Evolutionary conservation across 148 eudicot species (phyloP).

Genomic region (Arctostaphylos glauca): DNA sequence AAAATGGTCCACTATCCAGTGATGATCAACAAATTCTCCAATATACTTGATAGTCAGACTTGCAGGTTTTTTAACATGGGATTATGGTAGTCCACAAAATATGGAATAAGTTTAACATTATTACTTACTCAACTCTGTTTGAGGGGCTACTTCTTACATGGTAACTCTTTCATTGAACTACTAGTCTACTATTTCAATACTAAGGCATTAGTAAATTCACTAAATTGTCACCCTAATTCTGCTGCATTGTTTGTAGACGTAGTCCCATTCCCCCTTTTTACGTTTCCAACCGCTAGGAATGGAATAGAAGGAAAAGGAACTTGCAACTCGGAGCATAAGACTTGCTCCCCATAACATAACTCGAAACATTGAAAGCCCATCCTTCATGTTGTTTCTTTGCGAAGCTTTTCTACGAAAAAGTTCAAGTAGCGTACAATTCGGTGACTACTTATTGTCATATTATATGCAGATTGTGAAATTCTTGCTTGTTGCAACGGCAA

Average conservation of each 20-base stretch:
- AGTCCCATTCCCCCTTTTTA: neutral
- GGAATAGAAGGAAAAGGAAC: neutral
- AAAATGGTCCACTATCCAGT: too few relatives aligned
- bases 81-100: too few relatives aligned
- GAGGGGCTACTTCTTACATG: too few relatives aligned
- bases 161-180: too few relatives aligned
- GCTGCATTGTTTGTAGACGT: neutral
- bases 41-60: too few relatives aligned
- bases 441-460: neutral
- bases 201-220: neutral
- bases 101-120: too few relatives aligned
- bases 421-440: neutral
- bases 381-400: neutral
- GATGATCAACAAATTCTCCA: too few relatives aligned
- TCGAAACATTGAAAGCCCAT: too few relatives aligned
- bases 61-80: too few relatives aligned
- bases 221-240: neutral
- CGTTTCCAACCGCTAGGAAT: neutral
- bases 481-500: slow-evolving; percentile 12
- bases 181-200: neutral
- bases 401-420: neutral
- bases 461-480: slow-evolving; percentile 15
- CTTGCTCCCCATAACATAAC: neutral
- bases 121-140: too few relatives aligned
- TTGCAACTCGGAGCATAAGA: neutral